These are phyloP conservation scores for Boletus rex-veris DNA, from an alignment of 768 basidiomycete genomes.

Conservation along the genomic window DNA sequence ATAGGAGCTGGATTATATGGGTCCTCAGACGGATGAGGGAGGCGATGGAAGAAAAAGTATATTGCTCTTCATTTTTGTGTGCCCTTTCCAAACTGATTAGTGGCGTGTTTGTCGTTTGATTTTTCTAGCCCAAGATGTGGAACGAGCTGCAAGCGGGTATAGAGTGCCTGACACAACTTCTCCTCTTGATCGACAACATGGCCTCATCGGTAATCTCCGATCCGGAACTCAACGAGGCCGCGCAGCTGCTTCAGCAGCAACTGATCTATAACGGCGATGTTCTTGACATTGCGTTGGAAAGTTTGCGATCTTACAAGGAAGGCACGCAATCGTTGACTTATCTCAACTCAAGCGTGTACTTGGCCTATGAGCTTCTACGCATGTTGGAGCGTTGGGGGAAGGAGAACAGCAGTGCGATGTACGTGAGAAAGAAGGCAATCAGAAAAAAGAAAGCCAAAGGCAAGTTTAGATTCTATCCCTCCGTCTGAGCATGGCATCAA, in stretches of 20 bases:
- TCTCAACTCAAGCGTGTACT: constrained; percentile 80
- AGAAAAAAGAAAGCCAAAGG: constrained; percentile 50
- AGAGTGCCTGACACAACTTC: constrained; percentile 89
- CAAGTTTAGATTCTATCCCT: constrained; percentile 35
- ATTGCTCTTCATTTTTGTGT: constrained; percentile 1
- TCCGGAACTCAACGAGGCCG: constrained; percentile 60
- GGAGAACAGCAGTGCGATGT: constrained; percentile 59
- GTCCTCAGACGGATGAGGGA: constrained; percentile 84
- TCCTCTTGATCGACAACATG: constrained; percentile 87
- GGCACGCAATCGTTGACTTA: constrained; percentile 78
- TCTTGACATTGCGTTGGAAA: constrained; percentile 81
- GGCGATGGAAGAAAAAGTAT: constrained; percentile 87
- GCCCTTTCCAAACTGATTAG: constrained; percentile 3
- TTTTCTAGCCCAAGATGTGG: constrained; percentile 82
- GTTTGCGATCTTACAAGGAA: constrained; percentile 72
- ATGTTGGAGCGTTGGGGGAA: constrained; percentile 91
- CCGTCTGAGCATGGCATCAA: constrained; percentile 10
- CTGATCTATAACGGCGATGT: constrained; percentile 95
- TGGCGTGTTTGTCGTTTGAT: constrained; percentile 7
- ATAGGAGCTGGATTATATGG: constrained; percentile 87
- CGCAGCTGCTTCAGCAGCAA: constrained; percentile 80
- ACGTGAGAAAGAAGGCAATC: constrained; percentile 62
- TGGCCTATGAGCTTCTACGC: constrained; percentile 79
- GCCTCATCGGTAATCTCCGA: constrained; percentile 44
- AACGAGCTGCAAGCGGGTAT: constrained; percentile 91